Evolutionary conservation across 2,329 filamentous ascomycete species (phyloP).

Genomic region (Pleurostoma richardsiae): DNA sequence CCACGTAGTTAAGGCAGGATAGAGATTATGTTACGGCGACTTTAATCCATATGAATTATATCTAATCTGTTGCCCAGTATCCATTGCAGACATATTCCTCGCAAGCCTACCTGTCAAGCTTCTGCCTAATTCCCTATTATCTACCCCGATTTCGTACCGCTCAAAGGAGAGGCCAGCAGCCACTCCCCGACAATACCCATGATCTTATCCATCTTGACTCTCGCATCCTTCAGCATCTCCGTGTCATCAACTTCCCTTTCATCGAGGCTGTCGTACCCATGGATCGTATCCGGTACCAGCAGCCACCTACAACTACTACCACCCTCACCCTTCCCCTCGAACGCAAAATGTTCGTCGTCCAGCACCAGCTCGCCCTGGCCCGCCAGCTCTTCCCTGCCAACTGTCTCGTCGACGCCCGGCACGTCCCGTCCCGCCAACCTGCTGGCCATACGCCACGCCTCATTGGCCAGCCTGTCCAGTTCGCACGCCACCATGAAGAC

Average conservation of each 20-base stretch:
- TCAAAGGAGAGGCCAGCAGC: background rate
- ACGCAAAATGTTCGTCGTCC: constrained; percentile 20
- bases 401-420: constrained; percentile 5
- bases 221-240: constrained; percentile 11
- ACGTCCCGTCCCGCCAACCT: constrained; percentile 17
- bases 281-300: constrained; percentile 22
- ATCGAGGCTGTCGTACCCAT: constrained; percentile 22
- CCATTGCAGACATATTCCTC: too few relatives aligned
- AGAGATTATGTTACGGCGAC: too few relatives aligned
- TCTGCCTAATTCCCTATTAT: too few relatives aligned
- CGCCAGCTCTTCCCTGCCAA: constrained; percentile 9
- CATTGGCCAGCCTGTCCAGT: constrained; percentile 38
- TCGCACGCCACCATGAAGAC: constrained; percentile 38
- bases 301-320: constrained; percentile 18
- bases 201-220: constrained; percentile 14
- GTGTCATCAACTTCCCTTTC: background rate
- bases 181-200: constrained; percentile 4
- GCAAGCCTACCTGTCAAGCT: too few relatives aligned
- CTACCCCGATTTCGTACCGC: too few relatives aligned
- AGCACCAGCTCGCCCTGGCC: constrained; percentile 12
- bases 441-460: constrained; percentile 31
- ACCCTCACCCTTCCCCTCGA: constrained; percentile 11
- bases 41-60: too few relatives aligned
- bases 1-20: too few relatives aligned
- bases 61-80: too few relatives aligned